Conservation (phyloP, 768 basidiomycete species). For the Rossbeevera mucosa region DNA sequence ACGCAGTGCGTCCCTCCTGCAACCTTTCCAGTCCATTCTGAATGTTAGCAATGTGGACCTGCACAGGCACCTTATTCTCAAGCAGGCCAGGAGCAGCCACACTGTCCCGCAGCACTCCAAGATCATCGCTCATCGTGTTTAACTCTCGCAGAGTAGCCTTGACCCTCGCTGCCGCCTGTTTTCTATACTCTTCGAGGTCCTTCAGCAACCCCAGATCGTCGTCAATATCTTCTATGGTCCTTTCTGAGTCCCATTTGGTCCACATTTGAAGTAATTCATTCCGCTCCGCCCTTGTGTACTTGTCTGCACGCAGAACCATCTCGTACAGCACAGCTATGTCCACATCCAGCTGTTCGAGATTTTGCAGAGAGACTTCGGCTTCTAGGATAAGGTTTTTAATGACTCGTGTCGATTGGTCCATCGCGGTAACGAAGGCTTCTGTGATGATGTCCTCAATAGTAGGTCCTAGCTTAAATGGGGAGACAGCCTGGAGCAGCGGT, state of each 20-base stretch:
- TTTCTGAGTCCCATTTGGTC: conserved; percentile 61
- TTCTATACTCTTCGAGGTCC: conserved; percentile 53
- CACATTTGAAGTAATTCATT: conserved; percentile 59
- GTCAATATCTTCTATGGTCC: conserved; percentile 45
- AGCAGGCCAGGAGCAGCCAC: conserved; percentile 64
- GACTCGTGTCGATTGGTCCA: conserved; percentile 51
- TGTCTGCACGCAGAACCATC: conserved; percentile 55
- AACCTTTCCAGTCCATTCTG: conserved; percentile 51
- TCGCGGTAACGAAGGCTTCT: conserved; percentile 56
- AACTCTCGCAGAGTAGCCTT: conserved; percentile 58
- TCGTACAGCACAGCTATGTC: conserved; percentile 54
- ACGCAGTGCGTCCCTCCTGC: conserved; percentile 50
- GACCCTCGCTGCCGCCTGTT: conserved; percentile 62
- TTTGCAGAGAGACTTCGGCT: conserved; percentile 51
- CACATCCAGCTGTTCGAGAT: conserved; percentile 61
- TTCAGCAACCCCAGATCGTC: conserved; percentile 50
- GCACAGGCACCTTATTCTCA: conserved; percentile 54
- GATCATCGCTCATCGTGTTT: conserved; percentile 61
- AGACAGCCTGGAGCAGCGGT: conserved; percentile 32
- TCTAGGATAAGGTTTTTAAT: conserved; percentile 62
- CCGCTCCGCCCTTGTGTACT: conserved; percentile 38
- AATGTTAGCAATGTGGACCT: conserved; percentile 76
- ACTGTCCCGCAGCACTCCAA: conserved; percentile 71
- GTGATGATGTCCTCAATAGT: conserved; percentile 44
- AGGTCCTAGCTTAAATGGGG: conserved; percentile 35